Conservation (phyloP, 2,329 filamentous ascomycete genomes). For the Fusarium fujikuroi region DNA sequence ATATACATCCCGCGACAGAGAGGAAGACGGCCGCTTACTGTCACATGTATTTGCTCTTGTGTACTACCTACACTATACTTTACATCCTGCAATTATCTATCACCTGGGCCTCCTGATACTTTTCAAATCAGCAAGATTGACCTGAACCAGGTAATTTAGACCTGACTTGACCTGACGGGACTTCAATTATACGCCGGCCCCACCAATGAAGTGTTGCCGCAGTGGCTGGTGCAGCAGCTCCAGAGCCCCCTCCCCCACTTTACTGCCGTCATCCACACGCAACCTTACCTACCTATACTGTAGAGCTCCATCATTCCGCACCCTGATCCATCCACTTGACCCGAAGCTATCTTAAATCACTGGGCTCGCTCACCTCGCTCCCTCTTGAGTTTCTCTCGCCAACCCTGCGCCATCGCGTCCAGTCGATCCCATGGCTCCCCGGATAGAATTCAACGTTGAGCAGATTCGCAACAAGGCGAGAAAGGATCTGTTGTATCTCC, state of each 20-base stretch:
- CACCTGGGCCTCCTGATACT: neutral
- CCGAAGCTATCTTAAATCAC: neutral
- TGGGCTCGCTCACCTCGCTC: constrained; percentile 32
- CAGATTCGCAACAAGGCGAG: constrained; percentile 84
- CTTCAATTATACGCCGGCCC: neutral
- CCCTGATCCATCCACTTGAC: constrained; percentile 4
- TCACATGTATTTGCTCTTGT: neutral
- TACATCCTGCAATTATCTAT: neutral
- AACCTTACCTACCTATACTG: neutral
- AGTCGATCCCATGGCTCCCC: constrained; percentile 72
- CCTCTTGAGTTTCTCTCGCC: constrained; percentile 13
- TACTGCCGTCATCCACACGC: constrained; percentile 34
- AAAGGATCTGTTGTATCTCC: constrained; percentile 87
- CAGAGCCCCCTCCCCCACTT: constrained; percentile 30
- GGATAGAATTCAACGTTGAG: constrained; percentile 76
- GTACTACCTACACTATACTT: neutral
- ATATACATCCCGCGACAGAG: neutral
- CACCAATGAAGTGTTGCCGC: neutral
- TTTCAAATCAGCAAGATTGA: neutral
- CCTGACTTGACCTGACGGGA: neutral
- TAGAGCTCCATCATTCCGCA: constrained; percentile 15
- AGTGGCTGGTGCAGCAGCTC: neutral
- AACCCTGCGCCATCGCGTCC: constrained; percentile 48
- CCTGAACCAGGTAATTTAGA: neutral
- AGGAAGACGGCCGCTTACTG: neutral